These are phyloP conservation scores for Chlamydomonas reinhardtii DNA, from an alignment of 163 green algal genomes.

Conservation along the genomic window DNA sequence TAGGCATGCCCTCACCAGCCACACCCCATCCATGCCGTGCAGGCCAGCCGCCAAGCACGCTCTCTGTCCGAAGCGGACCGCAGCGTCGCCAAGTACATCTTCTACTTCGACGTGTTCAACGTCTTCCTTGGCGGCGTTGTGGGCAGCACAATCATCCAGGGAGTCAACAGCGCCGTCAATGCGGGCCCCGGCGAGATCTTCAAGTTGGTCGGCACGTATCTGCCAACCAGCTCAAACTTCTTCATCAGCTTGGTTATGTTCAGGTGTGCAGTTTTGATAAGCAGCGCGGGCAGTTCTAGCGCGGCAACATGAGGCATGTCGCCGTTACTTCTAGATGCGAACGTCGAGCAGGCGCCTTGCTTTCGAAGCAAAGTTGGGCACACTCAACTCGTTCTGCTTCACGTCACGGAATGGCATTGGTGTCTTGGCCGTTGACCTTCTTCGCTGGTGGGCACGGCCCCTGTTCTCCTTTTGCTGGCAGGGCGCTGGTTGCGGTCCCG, in stretches of 20 bases:
- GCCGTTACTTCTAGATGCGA: too few species aligned
- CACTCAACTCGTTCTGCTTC: too few species aligned
- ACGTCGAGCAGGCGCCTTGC: too few species aligned
- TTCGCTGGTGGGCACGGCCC: too few species aligned
- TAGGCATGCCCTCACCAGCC: too few species aligned
- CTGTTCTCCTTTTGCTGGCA: conserved; percentile 55
- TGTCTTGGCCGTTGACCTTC: too few species aligned
- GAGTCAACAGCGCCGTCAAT: conserved; percentile 30
- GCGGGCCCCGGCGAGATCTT: conserved; percentile 58
- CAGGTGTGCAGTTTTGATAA: not conserved
- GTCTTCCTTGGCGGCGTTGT: conserved; percentile 89
- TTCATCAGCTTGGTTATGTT: conserved; percentile 84
- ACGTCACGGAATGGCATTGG: too few species aligned
- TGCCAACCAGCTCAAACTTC: conserved; percentile 93
- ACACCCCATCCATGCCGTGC: too few species aligned
- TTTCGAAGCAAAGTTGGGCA: too few species aligned
- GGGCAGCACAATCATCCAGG: conserved; percentile 68
- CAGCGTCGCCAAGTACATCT: conserved; percentile 81
- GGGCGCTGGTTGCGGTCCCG: conserved; percentile 76
- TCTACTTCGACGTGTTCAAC: conserved; percentile 90
- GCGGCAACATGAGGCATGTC: too few species aligned
- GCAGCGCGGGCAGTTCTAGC: too few species aligned
- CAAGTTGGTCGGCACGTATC: conserved; percentile 77
- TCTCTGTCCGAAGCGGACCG: conserved; percentile 81
- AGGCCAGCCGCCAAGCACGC: conserved; percentile 44